These are phyloP conservation scores for Apocynum venetum DNA, from an alignment of 257 asterid genomes.

Conservation along the genomic window DNA sequence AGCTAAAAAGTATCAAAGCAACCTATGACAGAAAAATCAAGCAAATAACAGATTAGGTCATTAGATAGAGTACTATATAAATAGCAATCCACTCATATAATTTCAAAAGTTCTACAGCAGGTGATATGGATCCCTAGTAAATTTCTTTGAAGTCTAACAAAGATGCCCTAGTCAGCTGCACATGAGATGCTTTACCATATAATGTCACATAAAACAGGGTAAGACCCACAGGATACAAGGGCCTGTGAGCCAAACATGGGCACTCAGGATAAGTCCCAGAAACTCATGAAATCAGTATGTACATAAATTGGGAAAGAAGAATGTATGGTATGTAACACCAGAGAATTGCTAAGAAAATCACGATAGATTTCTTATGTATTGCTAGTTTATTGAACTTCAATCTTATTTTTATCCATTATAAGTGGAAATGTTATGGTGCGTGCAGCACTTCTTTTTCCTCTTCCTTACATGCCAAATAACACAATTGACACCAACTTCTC, in stretches of 20 bases:
- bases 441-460: background rate
- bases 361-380: background rate
- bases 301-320: background rate
- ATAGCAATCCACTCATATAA: background rate
- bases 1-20: slow-evolving; percentile 96
- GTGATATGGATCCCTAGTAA: background rate
- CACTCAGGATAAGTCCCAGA: background rate
- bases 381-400: background rate
- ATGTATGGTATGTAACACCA: background rate
- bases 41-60: slow-evolving; percentile 19
- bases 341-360: background rate
- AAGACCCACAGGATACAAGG: background rate
- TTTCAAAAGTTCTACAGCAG: background rate
- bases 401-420: background rate
- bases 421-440: background rate
- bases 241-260: background rate
- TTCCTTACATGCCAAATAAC: background rate
- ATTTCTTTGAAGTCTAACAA: background rate
- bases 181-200: background rate
- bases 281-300: background rate
- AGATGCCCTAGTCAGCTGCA: background rate
- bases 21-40: slow-evolving; percentile 52
- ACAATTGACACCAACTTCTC: background rate
- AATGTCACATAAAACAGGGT: background rate
- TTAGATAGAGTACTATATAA: background rate